These are phyloP conservation scores for Yamadazyma triangularis DNA, from an alignment of 1,139 yeast genomes.

Conservation along the genomic window DNA sequence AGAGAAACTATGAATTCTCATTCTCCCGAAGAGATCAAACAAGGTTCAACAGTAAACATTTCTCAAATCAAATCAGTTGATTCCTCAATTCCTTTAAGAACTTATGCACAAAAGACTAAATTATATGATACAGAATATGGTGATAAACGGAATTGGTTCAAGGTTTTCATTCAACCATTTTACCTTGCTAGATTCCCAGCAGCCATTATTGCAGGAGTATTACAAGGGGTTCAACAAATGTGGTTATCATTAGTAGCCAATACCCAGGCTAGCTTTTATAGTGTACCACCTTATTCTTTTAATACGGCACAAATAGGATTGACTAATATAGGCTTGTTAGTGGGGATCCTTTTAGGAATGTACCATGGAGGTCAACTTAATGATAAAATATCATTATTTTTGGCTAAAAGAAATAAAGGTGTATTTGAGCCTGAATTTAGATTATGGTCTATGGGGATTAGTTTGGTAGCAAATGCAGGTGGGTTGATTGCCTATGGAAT, in stretches of 20 bases:
- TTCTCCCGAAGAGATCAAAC: conserved; percentile 11
- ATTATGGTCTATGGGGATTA: conserved; percentile 35
- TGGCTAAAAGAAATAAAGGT: conserved; percentile 36
- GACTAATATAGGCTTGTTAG: conserved; percentile 37
- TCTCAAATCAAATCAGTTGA: conserved; percentile 5
- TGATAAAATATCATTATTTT: conserved; percentile 33
- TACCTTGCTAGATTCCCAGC: conserved; percentile 49
- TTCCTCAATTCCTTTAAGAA: conserved; percentile 19
- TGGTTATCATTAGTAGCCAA: conserved; percentile 44
- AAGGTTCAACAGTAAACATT: conserved; percentile 3
- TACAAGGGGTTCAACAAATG: conserved; percentile 62
- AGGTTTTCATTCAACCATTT: conserved; percentile 38
- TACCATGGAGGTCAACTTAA: conserved; percentile 40
- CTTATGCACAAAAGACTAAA: conserved; percentile 33
- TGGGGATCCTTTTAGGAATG: conserved; percentile 35
- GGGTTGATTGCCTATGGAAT: conserved; percentile 37
- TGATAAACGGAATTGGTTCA: conserved; percentile 36
- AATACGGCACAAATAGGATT: conserved; percentile 34
- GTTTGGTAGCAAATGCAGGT: conserved; percentile 35
- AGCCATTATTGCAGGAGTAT: conserved; percentile 56
- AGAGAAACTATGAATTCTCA: conserved; percentile 11
- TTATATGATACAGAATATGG: conserved; percentile 34
- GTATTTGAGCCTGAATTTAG: conserved; percentile 40
- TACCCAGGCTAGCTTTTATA: conserved; percentile 41
- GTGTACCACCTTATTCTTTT: conserved; percentile 33